Conservation (phyloP, 108 stramenopile genomes). For the Discostella stelligeroides region DNA sequence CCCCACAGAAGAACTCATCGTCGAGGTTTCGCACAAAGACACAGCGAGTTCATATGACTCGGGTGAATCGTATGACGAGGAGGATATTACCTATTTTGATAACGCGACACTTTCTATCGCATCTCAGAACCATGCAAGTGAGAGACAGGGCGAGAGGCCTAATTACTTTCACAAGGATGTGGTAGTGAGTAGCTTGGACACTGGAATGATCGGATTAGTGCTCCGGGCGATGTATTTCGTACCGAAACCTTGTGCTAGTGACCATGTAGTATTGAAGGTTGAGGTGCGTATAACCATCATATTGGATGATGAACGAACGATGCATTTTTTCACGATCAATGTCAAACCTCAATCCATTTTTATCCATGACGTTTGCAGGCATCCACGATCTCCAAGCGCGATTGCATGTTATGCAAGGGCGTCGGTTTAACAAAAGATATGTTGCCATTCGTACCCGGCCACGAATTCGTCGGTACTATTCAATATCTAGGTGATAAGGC, state of each 20-base stretch:
- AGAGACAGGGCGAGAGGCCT: background rate
- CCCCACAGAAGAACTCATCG: no score
- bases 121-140: background rate
- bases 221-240: slow-evolving; percentile 47
- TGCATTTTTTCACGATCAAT: no score
- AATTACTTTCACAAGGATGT: slow-evolving; percentile 49
- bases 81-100: slow-evolving; percentile 8
- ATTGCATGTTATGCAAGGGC: slow-evolving; percentile 61
- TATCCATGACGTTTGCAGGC: slow-evolving; percentile 42
- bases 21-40: no score
- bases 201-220: slow-evolving; percentile 21
- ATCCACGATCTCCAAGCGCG: slow-evolving; percentile 63
- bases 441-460: slow-evolving; percentile 66
- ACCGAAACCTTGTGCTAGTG: slow-evolving; percentile 35
- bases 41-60: background rate
- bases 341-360: background rate
- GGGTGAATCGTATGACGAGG: background rate
- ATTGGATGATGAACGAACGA: no score
- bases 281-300: slow-evolving; percentile 31
- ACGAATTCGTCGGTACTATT: slow-evolving; percentile 64
- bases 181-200: slow-evolving; percentile 32
- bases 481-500: slow-evolving; percentile 45
- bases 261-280: slow-evolving; percentile 61
- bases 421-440: slow-evolving; percentile 41
- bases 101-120: background rate